Percentiles rank a stretch among this genome's conserved stretches.
These are phyloP conservation scores for Oidiodendron maius DNA, from an alignment of 495 filamentous ascomycete genomes.

Conservation along the genomic window DNA sequence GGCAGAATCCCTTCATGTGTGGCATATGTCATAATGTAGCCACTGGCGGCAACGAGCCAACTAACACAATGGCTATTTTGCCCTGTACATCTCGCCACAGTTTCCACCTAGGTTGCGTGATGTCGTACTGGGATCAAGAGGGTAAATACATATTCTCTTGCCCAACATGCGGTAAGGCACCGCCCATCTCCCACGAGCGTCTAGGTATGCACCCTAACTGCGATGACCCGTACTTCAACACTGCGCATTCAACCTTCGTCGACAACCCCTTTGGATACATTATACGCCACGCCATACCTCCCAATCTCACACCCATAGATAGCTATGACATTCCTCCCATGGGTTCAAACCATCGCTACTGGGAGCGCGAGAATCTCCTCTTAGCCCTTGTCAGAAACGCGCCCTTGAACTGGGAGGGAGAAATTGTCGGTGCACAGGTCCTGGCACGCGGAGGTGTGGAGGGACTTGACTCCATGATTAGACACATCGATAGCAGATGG, in stretches of 20 bases:
- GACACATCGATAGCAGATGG: not conserved
- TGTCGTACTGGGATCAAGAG: constrained; percentile 7
- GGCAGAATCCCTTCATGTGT: not conserved
- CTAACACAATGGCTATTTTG: constrained; percentile 4
- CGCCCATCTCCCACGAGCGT: not conserved
- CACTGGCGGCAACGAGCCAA: not conserved
- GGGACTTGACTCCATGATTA: not conserved
- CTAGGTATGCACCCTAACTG: not conserved
- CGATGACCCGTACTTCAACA: not conserved
- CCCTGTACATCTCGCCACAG: not conserved
- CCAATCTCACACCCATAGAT: not conserved
- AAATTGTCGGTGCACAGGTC: not conserved
- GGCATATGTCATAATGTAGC: not conserved
- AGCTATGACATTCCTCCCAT: not conserved
- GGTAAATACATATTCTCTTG: constrained; percentile 2
- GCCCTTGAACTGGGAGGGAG: constrained; percentile 20
- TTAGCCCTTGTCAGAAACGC: not conserved
- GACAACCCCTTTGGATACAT: not conserved
- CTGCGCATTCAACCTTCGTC: not conserved
- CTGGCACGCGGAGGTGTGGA: not conserved
- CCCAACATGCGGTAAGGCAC: not conserved
- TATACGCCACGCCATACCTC: not conserved
- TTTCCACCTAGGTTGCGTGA: constrained; percentile 11
- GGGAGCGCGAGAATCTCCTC: not conserved
- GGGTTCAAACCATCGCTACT: not conserved